Base-by-base conservation (phyloP, 768 basidiomycete species). In the Mycena crocata region DNA sequence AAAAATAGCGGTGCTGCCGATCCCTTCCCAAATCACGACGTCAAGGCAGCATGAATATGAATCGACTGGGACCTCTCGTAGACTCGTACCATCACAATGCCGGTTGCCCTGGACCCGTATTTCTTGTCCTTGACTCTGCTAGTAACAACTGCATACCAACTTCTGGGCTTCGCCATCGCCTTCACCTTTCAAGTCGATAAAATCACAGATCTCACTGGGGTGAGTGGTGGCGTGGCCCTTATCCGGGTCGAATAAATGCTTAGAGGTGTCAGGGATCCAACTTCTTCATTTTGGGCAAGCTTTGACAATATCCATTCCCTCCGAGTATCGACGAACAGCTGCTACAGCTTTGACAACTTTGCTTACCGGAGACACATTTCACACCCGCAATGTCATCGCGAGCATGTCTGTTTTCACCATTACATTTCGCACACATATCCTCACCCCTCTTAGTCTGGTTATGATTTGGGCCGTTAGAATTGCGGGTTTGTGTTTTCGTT, bases 101-200 rank as follows among this genome's bases (percentile, higher is more conserved):
- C 83, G 1, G 81, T 80, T 71, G 85, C 80, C 9, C 78, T 88
- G 19, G 87, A 87, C 71, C 75, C 73, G 24, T 86, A 81, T 72
- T 87, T 87, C 69, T 80, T 88, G 13, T 72, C 75, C 10, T 70
- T 88, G 23, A 87, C 88, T 8, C 73, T 85, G 9, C 78, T 89
- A 3, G 79, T 88, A 34, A 89, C 87, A 0, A 71, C 83, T n/a
- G 85, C 35, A 0, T 92, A 87, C 73, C 91, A 91, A 72, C 79
- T 88, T 5, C 63, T 79, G 1, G 90, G 90, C 9, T 91, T 91
- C 70, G 81, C 84, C 5, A 87, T 91, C 59, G 89, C 90, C 9
- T 91, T 88, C 86, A 86, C 86, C 0, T 79, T 89, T 40, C 85
- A 90, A 79, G 90, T 91, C 70, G 90, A 92, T 77, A 91, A 92